Evolutionary conservation across 345 rosid genomes (phyloP).

Genomic region (Aquilaria malaccensis): DNA sequence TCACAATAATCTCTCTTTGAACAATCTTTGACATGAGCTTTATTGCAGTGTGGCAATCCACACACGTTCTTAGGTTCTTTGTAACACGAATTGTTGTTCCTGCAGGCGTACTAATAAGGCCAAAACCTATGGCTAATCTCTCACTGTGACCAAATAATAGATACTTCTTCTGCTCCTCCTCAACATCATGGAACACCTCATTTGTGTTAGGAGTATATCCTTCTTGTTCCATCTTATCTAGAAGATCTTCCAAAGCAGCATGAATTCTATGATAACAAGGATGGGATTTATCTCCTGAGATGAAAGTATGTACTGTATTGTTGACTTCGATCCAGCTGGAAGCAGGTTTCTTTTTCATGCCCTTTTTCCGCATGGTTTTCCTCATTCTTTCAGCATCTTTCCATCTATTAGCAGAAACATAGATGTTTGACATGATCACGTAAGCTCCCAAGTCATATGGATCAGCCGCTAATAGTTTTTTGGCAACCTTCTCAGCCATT

Average conservation of each 20-base stretch:
- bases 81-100: slow-evolving; percentile 70
- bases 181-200: slow-evolving; percentile 65
- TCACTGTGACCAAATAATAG: slow-evolving; percentile 53
- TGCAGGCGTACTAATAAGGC: slow-evolving; percentile 51
- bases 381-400: slow-evolving; percentile 52
- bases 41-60: slow-evolving; percentile 61
- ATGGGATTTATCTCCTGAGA: slow-evolving; percentile 72
- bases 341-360: slow-evolving; percentile 63
- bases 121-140: slow-evolving; percentile 68
- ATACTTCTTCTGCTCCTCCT: slow-evolving; percentile 65
- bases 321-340: slow-evolving; percentile 85
- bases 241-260: slow-evolving; percentile 35
- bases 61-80: slow-evolving; percentile 58
- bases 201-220: slow-evolving; percentile 64
- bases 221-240: slow-evolving; percentile 59
- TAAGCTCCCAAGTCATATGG: slow-evolving; percentile 67
- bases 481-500: slow-evolving; percentile 63
- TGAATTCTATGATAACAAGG: slow-evolving; percentile 36
- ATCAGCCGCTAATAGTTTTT: slow-evolving; percentile 47
- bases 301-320: slow-evolving; percentile 53
- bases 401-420: slow-evolving; percentile 63
- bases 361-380: slow-evolving; percentile 38
- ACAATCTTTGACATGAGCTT: slow-evolving; percentile 59
- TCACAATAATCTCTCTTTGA: slow-evolving; percentile 54
- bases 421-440: slow-evolving; percentile 67